Base-by-base conservation (phyloP, 2,329 filamentous ascomycete species). In the Arthrinium phaeospermum region DNA sequence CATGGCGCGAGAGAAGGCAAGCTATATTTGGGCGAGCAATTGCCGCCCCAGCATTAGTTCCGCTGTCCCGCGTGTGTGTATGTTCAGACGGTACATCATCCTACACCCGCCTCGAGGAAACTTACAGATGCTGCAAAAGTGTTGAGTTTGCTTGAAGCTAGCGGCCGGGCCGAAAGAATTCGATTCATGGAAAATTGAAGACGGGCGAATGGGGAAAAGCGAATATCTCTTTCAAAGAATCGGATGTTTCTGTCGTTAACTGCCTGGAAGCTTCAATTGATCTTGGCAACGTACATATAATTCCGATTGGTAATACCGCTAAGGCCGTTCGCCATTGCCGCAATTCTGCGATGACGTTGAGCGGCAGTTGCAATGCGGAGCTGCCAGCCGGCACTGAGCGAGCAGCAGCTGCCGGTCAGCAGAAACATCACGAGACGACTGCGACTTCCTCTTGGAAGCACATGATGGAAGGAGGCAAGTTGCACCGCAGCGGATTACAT, bases 1-100 rank as follows among this genome's bases (percentile, higher is more conserved):
- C 94, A 96, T 96, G 76, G 85, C 84, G 84, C 88, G 87, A 71
- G 78, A 72, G 72, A 75, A 76, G 70, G 78, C 75, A 72, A 79
- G 78, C 82, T 83, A 64, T 41, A 24, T 41, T 41, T 13, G 73
- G 75, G 45, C 77, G 72, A 74, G 69, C 77, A 73, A 74, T 68
- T 72, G 72, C 70, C 74, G 70, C 74, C 57, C 19, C 57, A 22
- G 30, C 19, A n/a, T 64, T 64, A 64, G 57, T 41, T 8, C 34
- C 34, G n/a, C 41, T 24, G 57, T 37, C 37, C 37, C 53, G 27
- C 4, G 27, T 30, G 27, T 30, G 27, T 30, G 27, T 30, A 37
- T 37, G 53, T 61, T 64, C 34, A 64, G 57, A 64, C 34, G 57
- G 34, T 13, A 37, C 53, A 64, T 64, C 34, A 64, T 71, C 45